These are phyloP conservation scores for Phytophthora pseudosyringae DNA, from an alignment of 352 stramenopile species.

Conservation along the genomic window DNA sequence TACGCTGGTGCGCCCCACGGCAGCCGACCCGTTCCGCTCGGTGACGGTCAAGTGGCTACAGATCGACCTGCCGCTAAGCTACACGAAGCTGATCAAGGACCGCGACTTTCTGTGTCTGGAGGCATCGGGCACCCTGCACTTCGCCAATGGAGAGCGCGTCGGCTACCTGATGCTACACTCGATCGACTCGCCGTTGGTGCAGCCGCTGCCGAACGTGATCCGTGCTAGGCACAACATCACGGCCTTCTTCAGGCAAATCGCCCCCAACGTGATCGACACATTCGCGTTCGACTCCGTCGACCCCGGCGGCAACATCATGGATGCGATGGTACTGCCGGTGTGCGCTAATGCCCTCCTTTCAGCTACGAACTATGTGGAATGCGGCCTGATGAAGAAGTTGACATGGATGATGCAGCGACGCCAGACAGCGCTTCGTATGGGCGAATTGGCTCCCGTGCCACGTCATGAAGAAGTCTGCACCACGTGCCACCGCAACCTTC, in stretches of 20 bases:
- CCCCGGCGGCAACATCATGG: slow-evolving; percentile 31
- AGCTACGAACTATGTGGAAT: slow-evolving; percentile 45
- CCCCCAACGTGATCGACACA: slow-evolving; percentile 45
- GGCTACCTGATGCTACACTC: slow-evolving; percentile 73
- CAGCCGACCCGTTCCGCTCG: slow-evolving; percentile 16
- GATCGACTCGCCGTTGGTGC: slow-evolving; percentile 49
- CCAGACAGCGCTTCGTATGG: slow-evolving; percentile 5
- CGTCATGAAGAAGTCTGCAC: slow-evolving; percentile 20
- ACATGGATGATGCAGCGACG: slow-evolving; percentile 44
- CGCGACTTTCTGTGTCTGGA: slow-evolving; percentile 32
- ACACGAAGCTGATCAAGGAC: slow-evolving; percentile 21
- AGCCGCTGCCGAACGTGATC: slow-evolving; percentile 36
- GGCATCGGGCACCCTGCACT: slow-evolving; percentile 21
- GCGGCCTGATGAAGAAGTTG: slow-evolving; percentile 62
- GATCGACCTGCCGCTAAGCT: slow-evolving; percentile 22
- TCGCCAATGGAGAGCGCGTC: slow-evolving; percentile 31
- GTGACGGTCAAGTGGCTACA: slow-evolving; percentile 33
- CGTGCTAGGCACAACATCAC: slow-evolving; percentile 47
- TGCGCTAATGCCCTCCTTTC: slow-evolving; percentile 43
- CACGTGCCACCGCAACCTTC: slow-evolving; percentile 28
- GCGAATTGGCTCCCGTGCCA: background rate
- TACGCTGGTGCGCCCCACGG: slow-evolving; percentile 14
- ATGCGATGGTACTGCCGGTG: slow-evolving; percentile 35
- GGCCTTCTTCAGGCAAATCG: slow-evolving; percentile 50
- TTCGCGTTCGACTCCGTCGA: slow-evolving; percentile 44